These are phyloP conservation scores for Macrocystidia cucumis DNA, from an alignment of 1,284 basidiomycete species.

Conservation along the genomic window DNA sequence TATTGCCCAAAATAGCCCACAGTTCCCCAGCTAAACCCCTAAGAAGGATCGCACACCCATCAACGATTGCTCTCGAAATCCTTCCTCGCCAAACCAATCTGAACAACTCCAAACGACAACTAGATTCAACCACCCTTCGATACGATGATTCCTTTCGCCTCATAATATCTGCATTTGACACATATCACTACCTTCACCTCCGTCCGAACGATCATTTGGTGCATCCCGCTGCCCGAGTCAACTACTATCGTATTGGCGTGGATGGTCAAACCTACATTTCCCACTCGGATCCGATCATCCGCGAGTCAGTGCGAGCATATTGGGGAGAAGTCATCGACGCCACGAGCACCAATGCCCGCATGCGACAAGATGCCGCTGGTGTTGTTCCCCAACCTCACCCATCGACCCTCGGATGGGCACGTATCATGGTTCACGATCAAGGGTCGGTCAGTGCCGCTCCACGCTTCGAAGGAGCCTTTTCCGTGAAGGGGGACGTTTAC, in stretches of 20 bases:
- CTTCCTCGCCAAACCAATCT: constrained; percentile 39
- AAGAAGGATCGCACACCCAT: constrained; percentile 50
- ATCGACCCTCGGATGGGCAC: constrained; percentile 58
- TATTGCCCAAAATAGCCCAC: constrained; percentile 37
- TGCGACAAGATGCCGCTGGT: constrained; percentile 54
- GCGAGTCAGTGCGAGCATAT: constrained; percentile 54
- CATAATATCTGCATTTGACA: constrained; percentile 53
- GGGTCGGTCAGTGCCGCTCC: constrained; percentile 49
- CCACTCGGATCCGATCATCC: constrained; percentile 43
- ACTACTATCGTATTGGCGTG: constrained; percentile 41
- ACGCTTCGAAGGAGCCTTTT: constrained; percentile 74
- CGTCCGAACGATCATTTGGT: constrained; percentile 70
- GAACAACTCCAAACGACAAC: constrained; percentile 22
- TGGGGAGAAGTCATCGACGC: constrained; percentile 60
- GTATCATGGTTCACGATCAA: constrained; percentile 63
- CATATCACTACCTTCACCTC: constrained; percentile 61
- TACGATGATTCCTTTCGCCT: constrained; percentile 62
- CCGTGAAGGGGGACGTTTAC: constrained; percentile 58
- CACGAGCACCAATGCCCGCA: constrained; percentile 38
- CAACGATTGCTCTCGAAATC: constrained; percentile 55
- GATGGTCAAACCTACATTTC: constrained; percentile 39
- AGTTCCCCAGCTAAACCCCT: constrained; percentile 47
- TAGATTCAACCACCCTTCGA: constrained; percentile 29
- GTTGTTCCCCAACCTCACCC: constrained; percentile 34
- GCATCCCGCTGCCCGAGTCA: constrained; percentile 68